Conservation (phyloP, 805 yeast genomes). For the Schwanniomyces yamadae region DNA sequence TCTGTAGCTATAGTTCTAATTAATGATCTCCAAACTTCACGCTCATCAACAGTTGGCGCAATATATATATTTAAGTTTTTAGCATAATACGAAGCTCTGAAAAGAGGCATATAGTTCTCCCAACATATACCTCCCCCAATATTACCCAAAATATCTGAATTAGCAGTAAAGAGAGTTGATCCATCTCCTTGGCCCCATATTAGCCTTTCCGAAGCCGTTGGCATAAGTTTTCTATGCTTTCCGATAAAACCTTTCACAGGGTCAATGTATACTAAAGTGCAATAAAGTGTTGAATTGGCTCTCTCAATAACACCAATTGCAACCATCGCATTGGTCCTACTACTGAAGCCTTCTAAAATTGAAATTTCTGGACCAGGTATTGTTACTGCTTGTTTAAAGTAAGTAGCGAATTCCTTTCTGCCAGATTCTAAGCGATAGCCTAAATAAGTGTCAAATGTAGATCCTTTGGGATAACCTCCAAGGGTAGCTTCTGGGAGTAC, state of each 20-base stretch:
- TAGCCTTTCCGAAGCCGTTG: conserved; percentile 45
- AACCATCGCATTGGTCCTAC: conserved; percentile 31
- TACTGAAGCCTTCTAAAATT: conserved; percentile 31
- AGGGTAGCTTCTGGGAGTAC: conserved; percentile 47
- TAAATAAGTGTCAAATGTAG: conserved; percentile 40
- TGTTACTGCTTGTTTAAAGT: conserved; percentile 31
- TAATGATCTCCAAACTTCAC: conserved; percentile 43
- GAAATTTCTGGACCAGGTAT: conserved; percentile 37
- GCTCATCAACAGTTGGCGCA: conserved; percentile 42
- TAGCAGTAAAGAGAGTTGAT: conserved; percentile 39
- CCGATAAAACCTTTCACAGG: conserved; percentile 33
- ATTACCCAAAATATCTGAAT: conserved; percentile 21
- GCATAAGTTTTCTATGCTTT: conserved; percentile 44
- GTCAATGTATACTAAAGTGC: conserved; percentile 41
- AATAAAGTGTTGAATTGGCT: conserved; percentile 35
- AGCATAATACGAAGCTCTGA: conserved; percentile 41
- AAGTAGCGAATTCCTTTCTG: conserved; percentile 37
- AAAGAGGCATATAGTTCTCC: conserved; percentile 45
- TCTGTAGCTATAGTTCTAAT: conserved; percentile 42
- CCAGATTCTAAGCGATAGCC: conserved; percentile 44
- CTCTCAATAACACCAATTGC: conserved; percentile 43
- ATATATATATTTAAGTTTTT: conserved; percentile 43
- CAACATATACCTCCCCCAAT: conserved; percentile 51
- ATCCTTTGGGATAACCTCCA: conserved; percentile 50
- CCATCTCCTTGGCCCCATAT: conserved; percentile 51